Conservation (phyloP, 1,284 basidiomycete species). For the Trichosporon coremiiforme region DNA sequence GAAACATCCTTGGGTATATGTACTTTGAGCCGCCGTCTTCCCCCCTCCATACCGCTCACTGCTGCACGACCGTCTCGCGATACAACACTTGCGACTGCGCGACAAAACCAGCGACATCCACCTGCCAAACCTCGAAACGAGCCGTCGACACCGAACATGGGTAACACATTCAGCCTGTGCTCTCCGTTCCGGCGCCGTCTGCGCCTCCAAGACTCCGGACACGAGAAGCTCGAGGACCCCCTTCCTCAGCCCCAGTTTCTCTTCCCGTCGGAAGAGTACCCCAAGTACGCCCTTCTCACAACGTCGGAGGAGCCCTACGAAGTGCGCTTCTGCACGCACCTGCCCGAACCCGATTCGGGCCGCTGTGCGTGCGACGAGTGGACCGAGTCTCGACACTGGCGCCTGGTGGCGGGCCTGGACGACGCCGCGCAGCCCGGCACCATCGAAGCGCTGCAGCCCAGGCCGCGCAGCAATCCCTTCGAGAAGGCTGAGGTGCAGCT, state of each 20-base stretch:
- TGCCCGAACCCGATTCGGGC: neutral
- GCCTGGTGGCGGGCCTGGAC: constrained; percentile 1
- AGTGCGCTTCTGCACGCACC: constrained; percentile 9
- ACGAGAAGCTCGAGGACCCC: constrained; percentile 13
- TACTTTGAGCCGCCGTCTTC: neutral
- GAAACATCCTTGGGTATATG: neutral
- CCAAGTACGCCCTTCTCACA: neutral
- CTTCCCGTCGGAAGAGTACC: neutral
- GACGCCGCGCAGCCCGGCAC: constrained; percentile 1
- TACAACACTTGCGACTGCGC: neutral
- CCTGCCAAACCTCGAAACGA: neutral
- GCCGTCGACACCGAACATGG: neutral
- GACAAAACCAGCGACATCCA: constrained; percentile 3
- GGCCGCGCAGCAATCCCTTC: neutral
- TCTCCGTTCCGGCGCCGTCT: constrained; percentile 2
- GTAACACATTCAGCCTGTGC: neutral
- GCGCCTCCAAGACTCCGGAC: neutral
- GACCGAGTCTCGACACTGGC: constrained; percentile 13
- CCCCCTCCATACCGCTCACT: neutral
- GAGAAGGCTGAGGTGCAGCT: neutral
- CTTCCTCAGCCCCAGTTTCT: neutral
- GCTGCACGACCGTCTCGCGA: neutral
- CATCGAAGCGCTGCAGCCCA: neutral
- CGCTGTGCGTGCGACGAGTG: constrained; percentile 12
- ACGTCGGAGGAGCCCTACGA: neutral